phyloP scores from a whole-genome alignment of 2,329 filamentous ascomycete species.

The Cryoendolithus antarcticus region DNA sequence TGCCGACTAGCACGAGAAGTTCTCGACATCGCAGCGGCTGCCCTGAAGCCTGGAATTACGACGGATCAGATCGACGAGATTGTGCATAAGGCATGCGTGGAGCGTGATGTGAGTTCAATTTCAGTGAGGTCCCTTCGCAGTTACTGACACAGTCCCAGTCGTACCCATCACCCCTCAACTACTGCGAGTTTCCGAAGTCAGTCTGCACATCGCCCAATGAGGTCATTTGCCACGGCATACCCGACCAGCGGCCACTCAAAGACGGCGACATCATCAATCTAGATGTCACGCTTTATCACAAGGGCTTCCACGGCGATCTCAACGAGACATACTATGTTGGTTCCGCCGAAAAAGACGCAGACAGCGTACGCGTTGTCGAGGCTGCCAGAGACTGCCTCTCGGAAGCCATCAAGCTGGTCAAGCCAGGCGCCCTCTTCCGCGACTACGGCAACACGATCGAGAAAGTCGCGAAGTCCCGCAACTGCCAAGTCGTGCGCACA shows the following conservation, averaged over 20 bases:
- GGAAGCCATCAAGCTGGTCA: slow-evolving; percentile 81
- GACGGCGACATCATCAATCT: slow-evolving; percentile 97
- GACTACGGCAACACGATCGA: slow-evolving; percentile 93
- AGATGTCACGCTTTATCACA: slow-evolving; percentile 87
- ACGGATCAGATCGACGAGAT: slow-evolving; percentile 92
- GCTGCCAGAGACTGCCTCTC: slow-evolving; percentile 79
- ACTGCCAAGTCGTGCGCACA: slow-evolving; percentile 84
- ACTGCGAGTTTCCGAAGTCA: slow-evolving; percentile 93
- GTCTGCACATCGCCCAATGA: slow-evolving; percentile 95
- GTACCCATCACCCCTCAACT: slow-evolving; percentile 90
- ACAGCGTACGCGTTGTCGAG: slow-evolving; percentile 83
- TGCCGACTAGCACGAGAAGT: slow-evolving; percentile 82
- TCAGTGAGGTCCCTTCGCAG: not conserved
- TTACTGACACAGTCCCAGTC: slow-evolving; percentile 42
- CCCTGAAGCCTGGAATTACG: slow-evolving; percentile 77
- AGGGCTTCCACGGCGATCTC: slow-evolving; percentile 87
- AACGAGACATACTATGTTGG: slow-evolving; percentile 99
- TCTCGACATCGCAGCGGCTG: slow-evolving; percentile 77
- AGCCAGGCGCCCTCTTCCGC: slow-evolving; percentile 83
- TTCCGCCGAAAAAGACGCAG: slow-evolving; percentile 68
- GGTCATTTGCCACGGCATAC: slow-evolving; percentile 97
- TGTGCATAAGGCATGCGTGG: slow-evolving; percentile 87
- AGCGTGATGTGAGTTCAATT: slow-evolving; percentile 60
- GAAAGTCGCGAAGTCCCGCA: slow-evolving; percentile 74
- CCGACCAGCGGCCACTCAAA: slow-evolving; percentile 71